A percentile compares a stretch with the other conserved stretches of the same genome.
phyloP scores from a whole-genome alignment of 164 flowering plant species.

The Vitis rotundifolia region DNA sequence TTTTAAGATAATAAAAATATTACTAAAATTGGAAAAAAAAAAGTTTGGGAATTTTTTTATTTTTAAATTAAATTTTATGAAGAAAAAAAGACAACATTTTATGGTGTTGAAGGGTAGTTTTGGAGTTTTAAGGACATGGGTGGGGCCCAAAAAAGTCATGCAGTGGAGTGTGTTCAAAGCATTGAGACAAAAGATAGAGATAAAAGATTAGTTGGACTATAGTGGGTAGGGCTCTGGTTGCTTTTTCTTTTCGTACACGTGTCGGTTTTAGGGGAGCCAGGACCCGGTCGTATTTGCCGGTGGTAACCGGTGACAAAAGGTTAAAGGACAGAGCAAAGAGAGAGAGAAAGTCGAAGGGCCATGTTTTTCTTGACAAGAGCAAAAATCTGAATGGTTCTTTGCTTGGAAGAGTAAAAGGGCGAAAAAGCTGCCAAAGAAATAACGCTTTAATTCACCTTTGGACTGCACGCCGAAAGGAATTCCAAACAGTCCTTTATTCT shows the following conservation, averaged over 20 bases:
- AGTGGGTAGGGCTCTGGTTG: background rate
- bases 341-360: background rate
- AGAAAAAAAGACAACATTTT: too few species aligned
- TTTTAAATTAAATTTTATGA: too few species aligned
- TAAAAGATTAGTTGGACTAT: background rate
- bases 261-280: background rate
- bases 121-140: background rate
- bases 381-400: background rate
- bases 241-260: background rate
- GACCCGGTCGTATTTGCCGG: background rate
- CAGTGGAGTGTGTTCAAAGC: background rate
- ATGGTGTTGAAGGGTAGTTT: background rate
- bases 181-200: background rate
- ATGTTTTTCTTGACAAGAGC: background rate
- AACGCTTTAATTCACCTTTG: constrained; percentile 2
- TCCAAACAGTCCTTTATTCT: background rate
- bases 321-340: background rate
- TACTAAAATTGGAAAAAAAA: too few species aligned
- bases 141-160: background rate
- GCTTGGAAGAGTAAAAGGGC: constrained; percentile 14
- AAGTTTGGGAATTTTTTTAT: too few species aligned
- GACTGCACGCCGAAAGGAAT: constrained; percentile 4
- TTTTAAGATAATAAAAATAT: too few species aligned
- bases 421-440: background rate
- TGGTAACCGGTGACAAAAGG: background rate